Evolutionary conservation across 2,329 filamentous ascomycete genomes (phyloP).

Genomic region (Intubia oerlemansii): DNA sequence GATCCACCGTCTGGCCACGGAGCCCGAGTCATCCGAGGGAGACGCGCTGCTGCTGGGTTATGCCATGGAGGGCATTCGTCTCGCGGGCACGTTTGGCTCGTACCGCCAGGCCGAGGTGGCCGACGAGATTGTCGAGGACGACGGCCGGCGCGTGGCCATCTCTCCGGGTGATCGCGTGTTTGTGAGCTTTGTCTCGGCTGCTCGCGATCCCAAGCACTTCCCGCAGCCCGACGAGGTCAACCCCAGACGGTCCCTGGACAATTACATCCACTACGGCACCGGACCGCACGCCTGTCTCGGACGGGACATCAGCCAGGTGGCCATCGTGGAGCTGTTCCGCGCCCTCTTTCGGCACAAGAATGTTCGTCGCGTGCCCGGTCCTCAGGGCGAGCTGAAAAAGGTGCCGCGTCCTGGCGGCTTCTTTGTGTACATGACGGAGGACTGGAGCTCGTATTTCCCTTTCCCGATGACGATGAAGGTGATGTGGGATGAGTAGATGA

Average conservation of each 20-base stretch:
- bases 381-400: slow-evolving; percentile 47
- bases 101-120: slow-evolving; percentile 31
- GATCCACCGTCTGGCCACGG: slow-evolving; percentile 35
- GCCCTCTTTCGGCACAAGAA: slow-evolving; percentile 39
- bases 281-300: slow-evolving; percentile 44
- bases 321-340: slow-evolving; percentile 46
- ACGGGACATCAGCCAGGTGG: slow-evolving; percentile 34
- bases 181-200: slow-evolving; percentile 35
- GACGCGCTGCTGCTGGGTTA: slow-evolving; percentile 48
- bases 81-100: slow-evolving; percentile 40
- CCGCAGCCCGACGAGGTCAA: slow-evolving; percentile 38
- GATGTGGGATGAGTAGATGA: slow-evolving; percentile 23
- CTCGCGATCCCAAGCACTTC: slow-evolving; percentile 35
- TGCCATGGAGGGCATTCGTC: slow-evolving; percentile 48
- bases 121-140: slow-evolving; percentile 26
- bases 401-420: slow-evolving; percentile 31
- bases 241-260: slow-evolving; percentile 38
- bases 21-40: slow-evolving; percentile 30
- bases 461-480: slow-evolving; percentile 33
- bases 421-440: slow-evolving; percentile 42
- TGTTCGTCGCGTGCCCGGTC: slow-evolving; percentile 36
- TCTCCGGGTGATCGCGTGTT: slow-evolving; percentile 38
- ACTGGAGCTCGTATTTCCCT: slow-evolving; percentile 30
- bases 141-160: slow-evolving; percentile 27
- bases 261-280: slow-evolving; percentile 42